Conservation (phyloP, 371 early-diverging fungal genomes). For the Rhizopus arrhizus region DNA sequence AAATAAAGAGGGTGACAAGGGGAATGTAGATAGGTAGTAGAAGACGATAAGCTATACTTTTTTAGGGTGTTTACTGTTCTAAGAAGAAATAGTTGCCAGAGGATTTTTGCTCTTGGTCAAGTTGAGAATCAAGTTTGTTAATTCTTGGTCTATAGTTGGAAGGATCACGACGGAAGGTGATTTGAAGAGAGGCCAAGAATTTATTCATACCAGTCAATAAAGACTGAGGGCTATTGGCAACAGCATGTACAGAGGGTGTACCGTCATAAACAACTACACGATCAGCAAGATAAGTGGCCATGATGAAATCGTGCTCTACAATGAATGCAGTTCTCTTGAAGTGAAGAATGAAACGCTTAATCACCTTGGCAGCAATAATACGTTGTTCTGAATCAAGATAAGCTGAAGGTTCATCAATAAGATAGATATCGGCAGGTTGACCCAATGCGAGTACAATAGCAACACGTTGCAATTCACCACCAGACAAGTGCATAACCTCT, state of each 20-base stretch:
- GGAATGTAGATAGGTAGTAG: too few species aligned
- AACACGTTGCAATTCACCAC: conserved; percentile 99
- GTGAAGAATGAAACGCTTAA: conserved; percentile 98
- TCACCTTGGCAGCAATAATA: conserved; percentile 99
- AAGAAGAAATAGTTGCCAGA: conserved; percentile 93
- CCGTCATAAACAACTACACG: conserved; percentile 99
- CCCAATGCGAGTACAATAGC: conserved; percentile 97
- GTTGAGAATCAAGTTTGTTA: conserved; percentile 97
- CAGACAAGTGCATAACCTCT: conserved; percentile 91
- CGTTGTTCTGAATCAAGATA: conserved; percentile 99
- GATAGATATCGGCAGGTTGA: conserved; percentile 97
- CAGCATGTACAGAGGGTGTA: conserved; percentile 87
- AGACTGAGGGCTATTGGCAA: conserved; percentile 87
- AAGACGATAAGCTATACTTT: too few species aligned
- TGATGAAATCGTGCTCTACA: conserved; percentile 99
- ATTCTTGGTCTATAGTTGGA: conserved; percentile 99
- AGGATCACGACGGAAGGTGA: conserved; percentile 99
- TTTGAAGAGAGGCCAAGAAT: conserved; percentile 93
- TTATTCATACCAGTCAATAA: conserved; percentile 98
- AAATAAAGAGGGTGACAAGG: too few species aligned
- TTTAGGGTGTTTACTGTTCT: conserved; percentile 56
- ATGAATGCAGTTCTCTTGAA: conserved; percentile 98
- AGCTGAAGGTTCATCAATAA: conserved; percentile 99
- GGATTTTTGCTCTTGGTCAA: conserved; percentile 98
- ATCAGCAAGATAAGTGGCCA: conserved; percentile 99